Base-by-base conservation (phyloP, 1,139 yeast species). In the Suhomyces atakaporum region DNA sequence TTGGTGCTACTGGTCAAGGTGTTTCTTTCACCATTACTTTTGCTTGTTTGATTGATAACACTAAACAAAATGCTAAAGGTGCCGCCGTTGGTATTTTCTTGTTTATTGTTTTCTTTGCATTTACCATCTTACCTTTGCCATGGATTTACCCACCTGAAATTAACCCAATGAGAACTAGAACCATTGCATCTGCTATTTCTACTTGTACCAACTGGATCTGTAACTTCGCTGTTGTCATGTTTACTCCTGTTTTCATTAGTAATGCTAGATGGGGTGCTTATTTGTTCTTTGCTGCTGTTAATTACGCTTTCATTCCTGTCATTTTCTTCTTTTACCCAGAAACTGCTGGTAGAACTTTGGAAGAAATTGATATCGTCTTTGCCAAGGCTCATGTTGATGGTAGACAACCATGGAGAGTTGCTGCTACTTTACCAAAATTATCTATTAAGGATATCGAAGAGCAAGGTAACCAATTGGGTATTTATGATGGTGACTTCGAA, bases 121-220 rank as follows among this genome's bases (percentile, higher is more conserved):
- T 57, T 49, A 56, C 62, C 36, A 55, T 57, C 42, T 53, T 57
- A 50, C 62, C 62, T 11, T 52, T 77, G 59, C 77, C 80, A 47
- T 75, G 80, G 73, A 64, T 79, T 36, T 77, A 77, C 59, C 81
- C 81, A 36, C 79, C 83, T 30, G 85, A 79, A 59, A 74, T 79
- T 40, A 72, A 77, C 51, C 82, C 84, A n/a, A 68, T 77, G 56
- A 69, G 75, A 54, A 73, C 79, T 30, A 75, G 84, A 63, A 76
- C 81, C 32, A 66, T 56, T 62, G 81, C 66, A 55, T 64, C 77
- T 35, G 83, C 81, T 25, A 60, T 75, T 23, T 58, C 63, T 28
- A 63, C 69, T 11, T 63, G 67, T 47, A 56, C 79, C 42, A 75
- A 75, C 63, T 73, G 78, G 78, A 54, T 67, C 36, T 65, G 68